A percentile compares a stretch with the other conserved stretches of the same genome.
Conservation (phyloP, 2,329 filamentous ascomycete genomes). For the Zymoseptoria passerinii region DNA sequence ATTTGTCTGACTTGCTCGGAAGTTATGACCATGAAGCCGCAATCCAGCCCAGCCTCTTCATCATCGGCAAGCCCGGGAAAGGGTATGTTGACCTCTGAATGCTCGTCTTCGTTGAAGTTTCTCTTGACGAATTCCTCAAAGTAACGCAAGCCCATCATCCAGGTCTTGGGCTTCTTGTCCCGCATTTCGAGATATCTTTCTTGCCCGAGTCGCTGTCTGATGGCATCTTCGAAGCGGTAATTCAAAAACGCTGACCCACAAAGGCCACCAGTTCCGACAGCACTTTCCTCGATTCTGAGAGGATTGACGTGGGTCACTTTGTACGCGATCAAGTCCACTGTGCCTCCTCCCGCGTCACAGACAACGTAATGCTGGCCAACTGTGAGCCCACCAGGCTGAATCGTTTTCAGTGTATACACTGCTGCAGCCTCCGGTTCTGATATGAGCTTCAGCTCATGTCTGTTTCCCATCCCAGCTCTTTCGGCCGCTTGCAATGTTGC, state of each 20-base stretch:
- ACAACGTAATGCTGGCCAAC: conserved; percentile 56
- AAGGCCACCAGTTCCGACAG: conserved; percentile 67
- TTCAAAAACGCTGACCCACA: conserved; percentile 75
- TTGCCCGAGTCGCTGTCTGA: conserved; percentile 58
- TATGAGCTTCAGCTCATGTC: conserved; percentile 66
- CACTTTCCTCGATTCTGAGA: conserved; percentile 66
- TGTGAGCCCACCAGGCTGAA: conserved; percentile 64
- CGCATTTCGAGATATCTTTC: conserved; percentile 65
- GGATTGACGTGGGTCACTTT: conserved; percentile 67
- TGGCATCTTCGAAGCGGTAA: conserved; percentile 71
- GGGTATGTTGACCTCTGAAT: conserved; percentile 62
- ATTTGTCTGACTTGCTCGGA: conserved; percentile 60
- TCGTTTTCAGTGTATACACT: conserved; percentile 70
- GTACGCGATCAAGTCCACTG: conserved; percentile 72
- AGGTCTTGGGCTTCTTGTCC: conserved; percentile 66
- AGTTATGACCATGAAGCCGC: conserved; percentile 66
- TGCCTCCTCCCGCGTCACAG: conserved; percentile 50
- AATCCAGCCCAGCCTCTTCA: conserved; percentile 65
- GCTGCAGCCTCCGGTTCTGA: conserved; percentile 74
- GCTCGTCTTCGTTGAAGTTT: conserved; percentile 67
- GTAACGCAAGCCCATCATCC: conserved; percentile 63
- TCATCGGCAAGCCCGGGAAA: conserved; percentile 71
- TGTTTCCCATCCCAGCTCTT: conserved; percentile 65
- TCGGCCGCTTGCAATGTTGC: conserved; percentile 71
- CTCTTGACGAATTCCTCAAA: conserved; percentile 81